Evolutionary conservation across 1,284 basidiomycete species (phyloP), one percentile per base, ranked within the genome.

Genomic region (Butyriboletus appendiculatus): DNA sequence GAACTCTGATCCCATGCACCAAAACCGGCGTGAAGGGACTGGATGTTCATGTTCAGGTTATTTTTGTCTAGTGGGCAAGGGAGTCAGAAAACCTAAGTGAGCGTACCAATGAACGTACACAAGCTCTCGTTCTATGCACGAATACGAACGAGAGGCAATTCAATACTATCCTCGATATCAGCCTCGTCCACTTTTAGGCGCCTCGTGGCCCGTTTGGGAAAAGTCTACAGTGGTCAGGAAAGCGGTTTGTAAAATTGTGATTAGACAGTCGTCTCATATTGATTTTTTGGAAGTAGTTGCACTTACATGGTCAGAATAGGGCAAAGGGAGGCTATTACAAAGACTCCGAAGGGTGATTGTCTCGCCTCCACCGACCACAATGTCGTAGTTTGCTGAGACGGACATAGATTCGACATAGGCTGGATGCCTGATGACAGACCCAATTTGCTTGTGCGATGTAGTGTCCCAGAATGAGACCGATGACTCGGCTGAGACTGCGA

Each of bases 361-460:
- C 22, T 44, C 44, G 16, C 14, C 35, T 18, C 57, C 52, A 15
- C 40, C 18, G 3, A 28, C 53, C 14, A 41, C 57, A 2, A 59
- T 30, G 6, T 28, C 20, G 6, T 60, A 60, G 11, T 58, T 37
- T 33, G 39, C 16, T 26, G 57, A 59, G 30, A 59, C 35, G 28
- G 9, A 7, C 2, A 10, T 10, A 28, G 28, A 9, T 2, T 10
- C 28, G 10, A 28, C 9, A 9, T 28, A 10, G 10, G 28, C 28
- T 28, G 28, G 1, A 28, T 28, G 28, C 28, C 10, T 28, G 34
- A 32, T 18, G 8, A 46, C 18, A 9, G n/a, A 0, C n/a, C 39
- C 45, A 1, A 45, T 18, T 15, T 44, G 45, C 12, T 18, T 5
- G 12, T 45, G 45, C 14, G 45, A 20, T 1, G 14, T 45, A 4